Percentiles rank a stretch among this genome's conserved stretches.
These are phyloP conservation scores for Xylaria curta DNA, from an alignment of 495 filamentous ascomycete species.

Conservation along the genomic window DNA sequence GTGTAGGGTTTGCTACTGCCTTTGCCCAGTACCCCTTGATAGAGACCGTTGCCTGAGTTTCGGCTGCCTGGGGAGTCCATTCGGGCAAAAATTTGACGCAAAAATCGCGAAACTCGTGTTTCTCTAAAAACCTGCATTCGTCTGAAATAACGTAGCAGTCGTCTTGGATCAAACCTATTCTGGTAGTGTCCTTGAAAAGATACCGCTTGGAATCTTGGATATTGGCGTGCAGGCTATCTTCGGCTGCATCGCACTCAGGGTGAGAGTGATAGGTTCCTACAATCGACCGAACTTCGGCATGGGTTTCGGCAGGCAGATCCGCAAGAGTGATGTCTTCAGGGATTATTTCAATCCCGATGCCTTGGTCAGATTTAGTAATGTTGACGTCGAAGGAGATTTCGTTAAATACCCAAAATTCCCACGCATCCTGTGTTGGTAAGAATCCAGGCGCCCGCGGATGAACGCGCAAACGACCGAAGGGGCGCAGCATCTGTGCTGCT, in stretches of 20 bases:
- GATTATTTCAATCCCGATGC: background rate
- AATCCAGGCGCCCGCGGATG: background rate
- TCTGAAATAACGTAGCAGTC: slow-evolving; percentile 73
- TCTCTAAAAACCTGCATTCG: slow-evolving; percentile 56
- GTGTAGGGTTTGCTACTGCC: background rate
- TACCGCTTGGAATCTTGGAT: slow-evolving; percentile 51
- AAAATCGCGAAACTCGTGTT: slow-evolving; percentile 59
- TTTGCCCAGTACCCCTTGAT: slow-evolving; percentile 31
- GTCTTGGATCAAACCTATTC: slow-evolving; percentile 48
- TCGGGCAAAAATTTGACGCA: slow-evolving; percentile 48
- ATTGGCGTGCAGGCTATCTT: slow-evolving; percentile 61
- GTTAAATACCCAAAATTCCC: slow-evolving; percentile 25
- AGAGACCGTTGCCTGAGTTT: background rate
- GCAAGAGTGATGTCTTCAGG: background rate
- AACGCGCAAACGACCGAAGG: slow-evolving; percentile 30
- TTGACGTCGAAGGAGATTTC: slow-evolving; percentile 8
- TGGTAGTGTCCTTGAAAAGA: slow-evolving; percentile 69
- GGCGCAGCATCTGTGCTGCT: slow-evolving; percentile 19
- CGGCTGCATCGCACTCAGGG: slow-evolving; percentile 72
- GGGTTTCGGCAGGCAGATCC: background rate
- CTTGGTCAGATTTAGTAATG: background rate
- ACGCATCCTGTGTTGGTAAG: background rate
- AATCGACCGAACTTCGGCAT: slow-evolving; percentile 37
- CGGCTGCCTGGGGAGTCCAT: slow-evolving; percentile 23
- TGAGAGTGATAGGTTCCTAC: slow-evolving; percentile 62